These are phyloP conservation scores for Phytophthora cryptogea DNA, from an alignment of 352 stramenopile species.

Conservation along the genomic window DNA sequence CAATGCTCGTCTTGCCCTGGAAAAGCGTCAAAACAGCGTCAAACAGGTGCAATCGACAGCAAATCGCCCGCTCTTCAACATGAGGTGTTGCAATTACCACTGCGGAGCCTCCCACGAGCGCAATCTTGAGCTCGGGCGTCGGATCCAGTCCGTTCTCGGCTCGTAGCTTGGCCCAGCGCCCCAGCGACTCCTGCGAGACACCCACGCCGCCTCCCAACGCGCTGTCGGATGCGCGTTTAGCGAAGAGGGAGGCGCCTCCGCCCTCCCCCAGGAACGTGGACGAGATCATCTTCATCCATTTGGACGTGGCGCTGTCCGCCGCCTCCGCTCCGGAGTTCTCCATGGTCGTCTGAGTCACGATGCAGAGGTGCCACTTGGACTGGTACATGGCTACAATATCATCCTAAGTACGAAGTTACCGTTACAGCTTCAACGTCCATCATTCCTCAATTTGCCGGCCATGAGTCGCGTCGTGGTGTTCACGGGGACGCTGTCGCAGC, in stretches of 20 bases:
- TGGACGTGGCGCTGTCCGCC: slow-evolving; percentile 50
- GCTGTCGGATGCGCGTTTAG: slow-evolving; percentile 32
- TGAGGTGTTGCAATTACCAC: slow-evolving; percentile 44
- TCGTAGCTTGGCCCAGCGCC: slow-evolving; percentile 22
- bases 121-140: slow-evolving; percentile 80
- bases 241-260: slow-evolving; percentile 44
- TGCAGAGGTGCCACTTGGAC: too few species aligned
- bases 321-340: slow-evolving; percentile 15
- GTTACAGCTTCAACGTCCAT: slow-evolving; percentile 12
- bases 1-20: slow-evolving; percentile 84
- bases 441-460: slow-evolving; percentile 7
- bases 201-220: neutral
- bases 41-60: neutral
- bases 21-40: neutral
- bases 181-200: slow-evolving; percentile 17
- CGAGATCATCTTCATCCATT: slow-evolving; percentile 88
- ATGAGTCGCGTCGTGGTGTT: slow-evolving; percentile 47
- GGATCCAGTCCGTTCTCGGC: slow-evolving; percentile 43
- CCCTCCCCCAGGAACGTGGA: slow-evolving; percentile 74
- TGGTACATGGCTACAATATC: too few species aligned
- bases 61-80: neutral
- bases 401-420: too few species aligned
- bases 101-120: slow-evolving; percentile 72
- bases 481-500: slow-evolving; percentile 52
- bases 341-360: too few species aligned